A percentile compares a stretch with the other conserved stretches of the same genome.
These are phyloP conservation scores for Geranium incanum DNA, from an alignment of 441 rosid species.

Conservation along the genomic window DNA sequence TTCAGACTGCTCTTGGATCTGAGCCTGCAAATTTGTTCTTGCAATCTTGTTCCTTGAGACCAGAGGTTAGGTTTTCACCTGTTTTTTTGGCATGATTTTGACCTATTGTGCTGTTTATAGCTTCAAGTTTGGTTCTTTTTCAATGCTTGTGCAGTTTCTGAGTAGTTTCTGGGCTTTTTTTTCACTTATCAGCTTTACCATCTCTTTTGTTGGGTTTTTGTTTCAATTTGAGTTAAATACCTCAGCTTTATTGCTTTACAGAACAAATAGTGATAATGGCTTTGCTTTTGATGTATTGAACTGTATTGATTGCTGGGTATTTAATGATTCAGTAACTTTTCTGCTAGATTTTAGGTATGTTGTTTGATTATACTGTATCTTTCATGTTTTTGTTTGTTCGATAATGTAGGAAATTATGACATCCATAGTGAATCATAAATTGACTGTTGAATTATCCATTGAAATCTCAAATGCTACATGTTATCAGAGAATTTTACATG, in stretches of 20 bases:
- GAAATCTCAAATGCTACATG: neutral
- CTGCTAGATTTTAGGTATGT: neutral
- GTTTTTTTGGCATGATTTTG: neutral
- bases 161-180: neutral
- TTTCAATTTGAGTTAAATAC: neutral
- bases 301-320: neutral
- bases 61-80: neutral
- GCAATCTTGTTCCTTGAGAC: neutral
- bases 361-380: neutral
- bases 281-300: neutral
- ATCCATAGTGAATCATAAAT: no score
- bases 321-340: neutral
- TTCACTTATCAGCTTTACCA: neutral
- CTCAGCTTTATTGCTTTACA: neutral
- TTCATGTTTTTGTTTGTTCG: neutral
- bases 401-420: no score
- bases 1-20: constrained; percentile 2
- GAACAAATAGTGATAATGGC: neutral
- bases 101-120: neutral
- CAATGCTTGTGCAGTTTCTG: neutral
- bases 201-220: constrained; percentile 3
- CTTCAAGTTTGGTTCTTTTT: neutral
- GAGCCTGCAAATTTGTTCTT: neutral
- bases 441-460: neutral
- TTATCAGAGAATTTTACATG: neutral